Evolutionary conservation across 2,329 filamentous ascomycete species (phyloP).

Genomic region (Akanthomyces uredinophilus): DNA sequence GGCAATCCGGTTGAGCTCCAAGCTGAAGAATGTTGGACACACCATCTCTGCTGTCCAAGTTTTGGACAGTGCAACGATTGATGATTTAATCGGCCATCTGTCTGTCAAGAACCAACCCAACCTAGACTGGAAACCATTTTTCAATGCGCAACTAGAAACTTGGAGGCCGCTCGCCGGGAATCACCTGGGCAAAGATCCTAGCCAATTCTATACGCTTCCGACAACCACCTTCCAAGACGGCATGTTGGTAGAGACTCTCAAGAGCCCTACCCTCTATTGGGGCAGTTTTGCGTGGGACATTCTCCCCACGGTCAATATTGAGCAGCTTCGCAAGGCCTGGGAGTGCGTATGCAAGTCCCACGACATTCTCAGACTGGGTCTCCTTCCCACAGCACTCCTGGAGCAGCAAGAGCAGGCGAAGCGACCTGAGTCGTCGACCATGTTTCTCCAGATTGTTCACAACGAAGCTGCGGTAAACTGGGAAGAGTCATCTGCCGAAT

Average conservation of each 20-base stretch:
- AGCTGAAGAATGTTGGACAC: constrained; percentile 1
- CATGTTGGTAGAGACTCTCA: not conserved
- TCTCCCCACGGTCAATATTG: not conserved
- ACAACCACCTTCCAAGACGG: not conserved
- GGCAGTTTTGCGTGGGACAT: not conserved
- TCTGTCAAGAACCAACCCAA: not conserved
- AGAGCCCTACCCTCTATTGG: not conserved
- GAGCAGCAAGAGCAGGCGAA: not conserved
- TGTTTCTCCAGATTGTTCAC: not conserved
- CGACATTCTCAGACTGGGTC: not conserved
- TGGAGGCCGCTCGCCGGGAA: constrained; percentile 1
- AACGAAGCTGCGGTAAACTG: not conserved
- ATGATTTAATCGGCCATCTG: not conserved
- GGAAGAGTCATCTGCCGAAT: not conserved
- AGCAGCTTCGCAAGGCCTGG: not conserved
- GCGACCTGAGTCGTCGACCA: not conserved
- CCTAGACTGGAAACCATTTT: not conserved
- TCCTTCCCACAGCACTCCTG: not conserved
- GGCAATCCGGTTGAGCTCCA: not conserved
- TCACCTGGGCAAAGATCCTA: not conserved
- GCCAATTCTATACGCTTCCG: not conserved
- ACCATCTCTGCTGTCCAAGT: constrained; percentile 1
- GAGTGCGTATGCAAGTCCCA: not conserved
- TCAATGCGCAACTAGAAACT: not conserved
- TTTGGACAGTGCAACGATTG: not conserved